Conservation (phyloP, 768 basidiomycete species). For the Russula virescens region DNA sequence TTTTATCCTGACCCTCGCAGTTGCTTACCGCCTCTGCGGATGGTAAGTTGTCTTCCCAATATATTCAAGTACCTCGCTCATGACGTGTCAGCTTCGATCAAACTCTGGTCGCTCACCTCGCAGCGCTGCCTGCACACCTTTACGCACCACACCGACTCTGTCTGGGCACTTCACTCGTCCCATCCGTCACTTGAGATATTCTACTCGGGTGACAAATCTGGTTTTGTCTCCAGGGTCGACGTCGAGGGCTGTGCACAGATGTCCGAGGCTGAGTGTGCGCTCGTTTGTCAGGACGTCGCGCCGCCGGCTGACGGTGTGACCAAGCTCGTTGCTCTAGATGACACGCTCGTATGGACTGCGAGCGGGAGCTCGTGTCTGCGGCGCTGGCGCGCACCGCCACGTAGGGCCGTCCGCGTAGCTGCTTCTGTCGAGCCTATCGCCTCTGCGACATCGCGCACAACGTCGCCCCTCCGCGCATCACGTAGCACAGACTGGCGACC, state of each 20-base stretch:
- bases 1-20: conserved; percentile 36
- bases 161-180: conserved; percentile 87
- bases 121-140: conserved; percentile 95
- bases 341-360: conserved; percentile 86
- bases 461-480: conserved; percentile 13
- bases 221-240: conserved; percentile 89
- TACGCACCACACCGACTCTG: conserved; percentile 88
- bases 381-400: conserved; percentile 70
- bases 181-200: conserved; percentile 85
- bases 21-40: conserved; percentile 84
- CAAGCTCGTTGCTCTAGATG: conserved; percentile 76
- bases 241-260: conserved; percentile 76
- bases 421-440: conserved; percentile 20
- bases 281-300: conserved; percentile 61
- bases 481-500: conserved; percentile 20
- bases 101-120: conserved; percentile 87
- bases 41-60: conserved; percentile 32
- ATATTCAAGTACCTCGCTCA: conserved; percentile 6
- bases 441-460: not conserved
- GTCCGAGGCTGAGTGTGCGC: conserved; percentile 82
- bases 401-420: conserved; percentile 35
- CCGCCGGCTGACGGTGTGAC: conserved; percentile 63
- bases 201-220: conserved; percentile 91
- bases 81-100: conserved; percentile 56
- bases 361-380: conserved; percentile 75